phyloP scores from a whole-genome alignment of 352 stramenopile genomes.

The Globisporangium irregulare region DNA sequence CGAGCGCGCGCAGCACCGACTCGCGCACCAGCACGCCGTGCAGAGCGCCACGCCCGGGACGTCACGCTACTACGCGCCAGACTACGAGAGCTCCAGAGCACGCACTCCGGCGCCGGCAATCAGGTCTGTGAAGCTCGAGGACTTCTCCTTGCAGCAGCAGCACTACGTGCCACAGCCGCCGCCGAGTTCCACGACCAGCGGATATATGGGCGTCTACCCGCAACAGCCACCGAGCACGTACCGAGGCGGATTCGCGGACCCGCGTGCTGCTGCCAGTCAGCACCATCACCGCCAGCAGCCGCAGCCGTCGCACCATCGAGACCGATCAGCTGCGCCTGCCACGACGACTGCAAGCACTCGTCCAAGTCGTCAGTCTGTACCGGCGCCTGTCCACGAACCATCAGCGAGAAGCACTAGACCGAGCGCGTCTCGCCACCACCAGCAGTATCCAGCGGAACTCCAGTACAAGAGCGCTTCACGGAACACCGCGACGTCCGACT shows the following conservation, averaged over 20 bases:
- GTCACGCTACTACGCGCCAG: slow-evolving; percentile 37
- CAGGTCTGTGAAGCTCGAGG: slow-evolving; percentile 37
- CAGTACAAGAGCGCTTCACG: slow-evolving; percentile 47
- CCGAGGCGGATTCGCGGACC: neutral
- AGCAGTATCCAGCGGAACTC: slow-evolving; percentile 22
- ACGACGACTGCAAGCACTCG: slow-evolving; percentile 7
- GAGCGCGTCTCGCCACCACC: slow-evolving; percentile 16
- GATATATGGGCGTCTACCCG: slow-evolving; percentile 23
- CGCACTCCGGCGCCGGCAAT: slow-evolving; percentile 21
- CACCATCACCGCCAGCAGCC: slow-evolving; percentile 8
- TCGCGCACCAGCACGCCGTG: slow-evolving; percentile 33
- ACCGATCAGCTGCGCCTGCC: slow-evolving; percentile 9
- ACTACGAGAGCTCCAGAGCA: slow-evolving; percentile 19
- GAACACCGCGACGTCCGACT: slow-evolving; percentile 12
- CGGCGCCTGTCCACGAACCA: slow-evolving; percentile 16
- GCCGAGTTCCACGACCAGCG: slow-evolving; percentile 18
- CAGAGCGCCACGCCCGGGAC: slow-evolving; percentile 21
- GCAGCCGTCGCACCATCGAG: slow-evolving; percentile 9
- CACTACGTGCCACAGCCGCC: slow-evolving; percentile 8
- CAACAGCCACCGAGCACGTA: slow-evolving; percentile 9
- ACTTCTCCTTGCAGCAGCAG: slow-evolving; percentile 24
- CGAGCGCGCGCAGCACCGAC: slow-evolving; percentile 50
- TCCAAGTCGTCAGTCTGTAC: slow-evolving; percentile 17
- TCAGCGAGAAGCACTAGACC: slow-evolving; percentile 7
- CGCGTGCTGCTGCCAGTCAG: slow-evolving; percentile 7